Evolutionary conservation across 768 basidiomycete genomes (phyloP), one percentile per base, ranked within the genome.

Genomic region (Zangia roseola): DNA sequence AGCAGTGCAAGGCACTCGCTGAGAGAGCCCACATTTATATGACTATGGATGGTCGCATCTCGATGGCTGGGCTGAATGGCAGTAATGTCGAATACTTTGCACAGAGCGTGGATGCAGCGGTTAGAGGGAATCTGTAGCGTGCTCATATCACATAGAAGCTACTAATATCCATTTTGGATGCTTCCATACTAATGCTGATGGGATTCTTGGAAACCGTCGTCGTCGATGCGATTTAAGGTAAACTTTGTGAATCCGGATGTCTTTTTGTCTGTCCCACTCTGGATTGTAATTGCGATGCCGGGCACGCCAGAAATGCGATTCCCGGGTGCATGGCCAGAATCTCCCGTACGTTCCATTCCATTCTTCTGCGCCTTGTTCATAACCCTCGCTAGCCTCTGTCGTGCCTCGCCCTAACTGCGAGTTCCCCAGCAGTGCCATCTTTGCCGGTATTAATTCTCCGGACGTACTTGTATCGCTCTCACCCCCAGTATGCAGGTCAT

Each of bases 41-140:
- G 88, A 94, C 93, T n/a, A 76, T 79, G 48, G 88, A 94, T 67
- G 93, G 93, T 17, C 86, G 93, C 58, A 93, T 94, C 60, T 91
- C 90, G 37, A 95, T 94, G 91, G 91, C 92, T 52, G 93, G 91
- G 28, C 71, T 95, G 63, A 95, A 94, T 75, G 70, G 71, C 52
- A 65, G 71, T 63, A 95, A 95, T 76, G 82, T 95, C 59, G 83
- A 85, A 60, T 91, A 94, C 76, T 94, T 97, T 67, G 91, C 93
- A 3, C 78, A 91, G 71, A 82, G 83, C 61, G 86, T 95, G 48
- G 80, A 90, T 69, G 82, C 82, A 60, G 90, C 85, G 50, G 90
- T 94, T 55, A 84, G 81, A 73, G 86, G 87, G 56, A 77, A 76
- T 44, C 74, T 92, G 60, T 92, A 80, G 74, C 43, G 42, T 55